Evolutionary conservation across 352 stramenopile species (phyloP).

Genomic region (Globisporangium polare): DNA sequence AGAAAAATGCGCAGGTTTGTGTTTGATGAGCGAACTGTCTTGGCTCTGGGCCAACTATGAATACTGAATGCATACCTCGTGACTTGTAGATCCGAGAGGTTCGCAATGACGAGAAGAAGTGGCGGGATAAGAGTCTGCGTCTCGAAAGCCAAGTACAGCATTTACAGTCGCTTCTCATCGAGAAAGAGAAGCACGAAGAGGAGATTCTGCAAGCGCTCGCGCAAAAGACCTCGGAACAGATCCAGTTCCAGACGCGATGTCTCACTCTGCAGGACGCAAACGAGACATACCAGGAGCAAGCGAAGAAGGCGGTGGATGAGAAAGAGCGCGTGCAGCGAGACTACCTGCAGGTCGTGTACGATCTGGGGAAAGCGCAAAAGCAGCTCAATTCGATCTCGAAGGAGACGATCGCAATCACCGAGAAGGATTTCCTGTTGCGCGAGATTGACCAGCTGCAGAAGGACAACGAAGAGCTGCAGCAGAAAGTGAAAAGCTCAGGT

Average conservation of each 20-base stretch:
- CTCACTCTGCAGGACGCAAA: constrained; percentile 30
- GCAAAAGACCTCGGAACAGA: constrained; percentile 28
- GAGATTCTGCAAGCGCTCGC: constrained; percentile 20
- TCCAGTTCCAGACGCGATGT: constrained; percentile 21
- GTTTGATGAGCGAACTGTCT: not conserved
- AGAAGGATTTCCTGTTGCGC: constrained; percentile 33
- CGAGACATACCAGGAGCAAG: constrained; percentile 29
- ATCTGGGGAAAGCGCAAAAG: constrained; percentile 41
- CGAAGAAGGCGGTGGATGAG: constrained; percentile 27
- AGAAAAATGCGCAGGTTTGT: constrained; percentile 8
- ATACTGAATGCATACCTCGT: not conserved
- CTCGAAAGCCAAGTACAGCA: constrained; percentile 23
- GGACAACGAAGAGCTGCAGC: constrained; percentile 26
- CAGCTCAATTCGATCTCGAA: constrained; percentile 37
- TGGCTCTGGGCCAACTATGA: not conserved
- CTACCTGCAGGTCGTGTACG: constrained; percentile 45
- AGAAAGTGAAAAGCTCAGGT: constrained; percentile 19
- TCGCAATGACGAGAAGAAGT: constrained; percentile 14
- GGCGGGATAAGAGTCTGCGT: constrained; percentile 17
- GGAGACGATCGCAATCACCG: constrained; percentile 21
- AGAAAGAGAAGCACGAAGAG: constrained; percentile 27
- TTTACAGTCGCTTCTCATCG: constrained; percentile 16
- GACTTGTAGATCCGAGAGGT: constrained; percentile 7
- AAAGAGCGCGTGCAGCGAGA: constrained; percentile 46
- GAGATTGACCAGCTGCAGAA: constrained; percentile 29